Evolutionary conservation across 805 yeast species (phyloP).

Genomic region (Lipomyces spencermartinsiae): DNA sequence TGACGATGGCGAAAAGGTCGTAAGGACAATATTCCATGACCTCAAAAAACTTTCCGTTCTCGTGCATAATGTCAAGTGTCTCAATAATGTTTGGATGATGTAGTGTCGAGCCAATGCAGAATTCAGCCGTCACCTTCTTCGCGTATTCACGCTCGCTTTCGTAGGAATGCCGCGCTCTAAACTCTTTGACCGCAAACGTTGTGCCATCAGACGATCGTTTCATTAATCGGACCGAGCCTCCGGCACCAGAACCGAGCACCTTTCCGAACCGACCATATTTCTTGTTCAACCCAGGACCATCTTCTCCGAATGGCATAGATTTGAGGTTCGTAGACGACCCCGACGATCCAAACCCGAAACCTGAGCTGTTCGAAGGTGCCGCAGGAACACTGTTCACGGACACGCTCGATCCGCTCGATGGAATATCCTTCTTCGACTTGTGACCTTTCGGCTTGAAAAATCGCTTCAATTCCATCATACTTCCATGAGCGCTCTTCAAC

Average conservation of each 20-base stretch:
- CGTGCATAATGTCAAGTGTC: constrained; percentile 79
- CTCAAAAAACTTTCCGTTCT: constrained; percentile 65
- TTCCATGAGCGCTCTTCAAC: constrained; percentile 37
- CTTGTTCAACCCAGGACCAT: constrained; percentile 53
- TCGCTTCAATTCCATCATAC: constrained; percentile 52
- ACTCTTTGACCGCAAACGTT: constrained; percentile 85
- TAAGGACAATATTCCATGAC: constrained; percentile 93
- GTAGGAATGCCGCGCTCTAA: constrained; percentile 66
- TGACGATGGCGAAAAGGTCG: constrained; percentile 91
- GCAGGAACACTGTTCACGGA: constrained; percentile 22
- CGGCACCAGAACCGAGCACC: constrained; percentile 89
- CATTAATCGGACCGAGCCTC: constrained; percentile 88
- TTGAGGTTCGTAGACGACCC: constrained; percentile 36
- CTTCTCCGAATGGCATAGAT: constrained; percentile 49
- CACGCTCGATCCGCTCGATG: constrained; percentile 21
- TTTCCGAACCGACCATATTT: constrained; percentile 79
- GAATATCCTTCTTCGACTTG: constrained; percentile 42
- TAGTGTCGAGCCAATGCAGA: constrained; percentile 76
- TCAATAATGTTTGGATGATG: constrained; percentile 81
- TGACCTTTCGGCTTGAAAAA: constrained; percentile 51
- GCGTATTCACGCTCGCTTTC: constrained; percentile 75
- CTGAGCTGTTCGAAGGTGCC: constrained; percentile 12
- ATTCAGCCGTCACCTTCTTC: constrained; percentile 81
- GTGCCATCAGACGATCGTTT: constrained; percentile 64
- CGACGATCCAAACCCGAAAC: constrained; percentile 21